Evolutionary conservation across 73 alveolate genomes (phyloP), one percentile per base, ranked within the genome.

Genomic region (Stentor roeselii): DNA sequence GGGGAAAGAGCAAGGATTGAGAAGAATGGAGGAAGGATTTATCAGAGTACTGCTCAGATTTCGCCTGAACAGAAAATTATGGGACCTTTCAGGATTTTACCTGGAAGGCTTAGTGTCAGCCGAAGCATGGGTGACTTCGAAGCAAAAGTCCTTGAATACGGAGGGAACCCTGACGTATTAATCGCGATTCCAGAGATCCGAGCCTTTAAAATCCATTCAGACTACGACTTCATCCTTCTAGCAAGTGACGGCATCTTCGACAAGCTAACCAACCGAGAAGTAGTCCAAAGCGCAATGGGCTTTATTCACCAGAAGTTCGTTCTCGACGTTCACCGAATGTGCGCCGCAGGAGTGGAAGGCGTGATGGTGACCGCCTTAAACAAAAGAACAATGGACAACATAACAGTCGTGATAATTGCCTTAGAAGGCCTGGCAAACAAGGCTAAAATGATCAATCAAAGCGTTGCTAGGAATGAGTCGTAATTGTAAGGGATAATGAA

Each of bases 181-280:
- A 86, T 95, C 4, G 86, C 97, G 3, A 94, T 89, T 41, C 99
- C 99, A 40, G 99, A 95, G 77, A 91, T 95, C 3, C 87, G 86
- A 78, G 90, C 87, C 32, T 95, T 93, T 82, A 88, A 88, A 78
- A 90, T 95, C 60, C 87, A 86, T 50, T 87, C 92, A 59, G 90
- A 86, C 77, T 91, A 92, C 88, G 95, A 90, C 60, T 90, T 82
- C 83, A 82, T 90, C 3, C 39, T 90, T n/a, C 76, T 90, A 36
- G 95, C 90, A 82, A 85, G 95, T 76, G 99, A 96, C 91, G 99
- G 99, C 11, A 96, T 96, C 35, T 96, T 89, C 86, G 99, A 96
- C 84, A 96, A 93, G 87, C 75, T 96, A 84, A 86, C 91, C 36
- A 96, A 95, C 86, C 83, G 86, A 92, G 99, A 96, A 39, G 89